phyloP scores from a whole-genome alignment of 2,329 filamentous ascomycete genomes.

The Fusarium papillatum region DNA sequence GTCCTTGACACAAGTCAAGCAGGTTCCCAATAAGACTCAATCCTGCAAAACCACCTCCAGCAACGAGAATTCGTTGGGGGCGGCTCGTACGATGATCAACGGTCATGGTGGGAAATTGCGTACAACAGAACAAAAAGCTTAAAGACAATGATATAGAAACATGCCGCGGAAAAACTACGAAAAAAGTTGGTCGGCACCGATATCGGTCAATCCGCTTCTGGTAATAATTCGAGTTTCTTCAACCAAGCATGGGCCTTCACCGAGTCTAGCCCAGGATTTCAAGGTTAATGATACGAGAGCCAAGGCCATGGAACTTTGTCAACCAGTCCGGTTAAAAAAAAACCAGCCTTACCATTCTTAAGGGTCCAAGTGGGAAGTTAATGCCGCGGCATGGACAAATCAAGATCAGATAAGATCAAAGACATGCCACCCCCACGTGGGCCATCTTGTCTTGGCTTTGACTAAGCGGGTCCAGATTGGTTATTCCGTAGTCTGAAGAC shows the following conservation, averaged over 20 bases:
- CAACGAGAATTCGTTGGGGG: not conserved
- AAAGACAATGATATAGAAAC: not conserved
- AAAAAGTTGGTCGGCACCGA: not conserved
- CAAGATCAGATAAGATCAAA: conserved; percentile 4
- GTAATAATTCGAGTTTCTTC: not conserved
- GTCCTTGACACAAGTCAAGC: not conserved
- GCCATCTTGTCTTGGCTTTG: not conserved
- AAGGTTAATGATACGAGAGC: not conserved
- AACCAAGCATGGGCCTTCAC: not conserved
- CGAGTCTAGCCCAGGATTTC: not conserved
- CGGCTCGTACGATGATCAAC: not conserved
- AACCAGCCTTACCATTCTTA: not conserved
- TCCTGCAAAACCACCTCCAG: not conserved
- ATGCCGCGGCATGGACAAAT: not conserved
- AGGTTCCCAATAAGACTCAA: not conserved
- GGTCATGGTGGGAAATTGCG: not conserved
- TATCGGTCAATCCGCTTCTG: not conserved
- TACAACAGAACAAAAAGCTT: not conserved
- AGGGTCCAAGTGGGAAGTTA: not conserved
- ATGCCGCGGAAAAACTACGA: not conserved
- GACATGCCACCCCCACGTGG: not conserved
- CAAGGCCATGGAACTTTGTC: not conserved
- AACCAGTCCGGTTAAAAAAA: not conserved
- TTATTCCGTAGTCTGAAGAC: not conserved
- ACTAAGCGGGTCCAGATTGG: not conserved